These are phyloP conservation scores for Termitomyces sp. DNA, from an alignment of 768 basidiomycete genomes.

Conservation along the genomic window DNA sequence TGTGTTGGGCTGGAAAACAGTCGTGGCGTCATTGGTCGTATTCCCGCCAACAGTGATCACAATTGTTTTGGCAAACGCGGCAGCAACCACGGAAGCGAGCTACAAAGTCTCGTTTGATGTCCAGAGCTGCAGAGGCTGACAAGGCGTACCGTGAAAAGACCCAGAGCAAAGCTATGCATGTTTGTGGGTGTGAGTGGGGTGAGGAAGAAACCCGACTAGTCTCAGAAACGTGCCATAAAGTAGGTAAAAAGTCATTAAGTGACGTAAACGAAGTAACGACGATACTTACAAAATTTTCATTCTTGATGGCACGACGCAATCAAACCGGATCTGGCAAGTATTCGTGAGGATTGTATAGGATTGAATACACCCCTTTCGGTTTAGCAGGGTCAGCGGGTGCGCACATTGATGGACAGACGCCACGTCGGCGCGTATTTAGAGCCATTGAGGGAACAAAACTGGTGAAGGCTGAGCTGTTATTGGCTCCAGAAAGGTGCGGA, in stretches of 20 bases:
- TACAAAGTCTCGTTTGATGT: background rate
- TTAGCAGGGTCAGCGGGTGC: background rate
- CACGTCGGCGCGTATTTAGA: background rate
- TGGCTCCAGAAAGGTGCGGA: background rate
- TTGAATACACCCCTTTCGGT: background rate
- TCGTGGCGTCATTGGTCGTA: constrained; percentile 36
- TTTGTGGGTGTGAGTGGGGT: background rate
- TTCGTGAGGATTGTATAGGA: background rate
- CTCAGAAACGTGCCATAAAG: background rate
- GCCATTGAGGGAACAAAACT: background rate
- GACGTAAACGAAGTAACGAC: constrained; percentile 4
- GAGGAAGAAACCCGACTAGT: background rate
- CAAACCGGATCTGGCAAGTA: background rate
- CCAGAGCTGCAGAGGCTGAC: background rate
- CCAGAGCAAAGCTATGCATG: constrained; percentile 1
- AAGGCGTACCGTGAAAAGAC: constrained; percentile 4
- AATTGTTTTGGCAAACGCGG: constrained; percentile 32
- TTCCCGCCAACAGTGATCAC: constrained; percentile 44
- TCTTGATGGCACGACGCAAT: background rate
- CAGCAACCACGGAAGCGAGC: background rate
- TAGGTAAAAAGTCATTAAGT: background rate
- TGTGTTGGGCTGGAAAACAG: constrained; percentile 42
- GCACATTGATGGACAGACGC: background rate
- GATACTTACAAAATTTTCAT: background rate
- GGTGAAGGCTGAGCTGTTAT: background rate